Percentiles rank a stretch among this genome's conserved stretches.
These are phyloP conservation scores for Xanthoconium stramineum DNA, from an alignment of 768 basidiomycete genomes.

Conservation along the genomic window DNA sequence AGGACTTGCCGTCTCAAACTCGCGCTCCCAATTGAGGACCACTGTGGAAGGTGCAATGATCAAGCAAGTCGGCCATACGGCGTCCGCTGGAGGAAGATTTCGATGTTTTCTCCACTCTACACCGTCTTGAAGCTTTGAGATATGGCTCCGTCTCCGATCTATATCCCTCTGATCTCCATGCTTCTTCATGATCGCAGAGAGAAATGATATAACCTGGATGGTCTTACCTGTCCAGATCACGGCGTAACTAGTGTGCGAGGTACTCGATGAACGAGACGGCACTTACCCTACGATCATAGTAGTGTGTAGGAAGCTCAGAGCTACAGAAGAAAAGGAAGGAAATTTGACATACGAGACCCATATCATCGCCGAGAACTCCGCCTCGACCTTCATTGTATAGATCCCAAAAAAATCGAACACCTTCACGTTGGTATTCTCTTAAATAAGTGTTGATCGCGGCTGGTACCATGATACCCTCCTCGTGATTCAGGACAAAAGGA, in stretches of 20 bases:
- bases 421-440: conserved; percentile 89
- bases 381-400: conserved; percentile 67
- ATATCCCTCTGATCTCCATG: conserved; percentile 59
- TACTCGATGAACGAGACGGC: neutral
- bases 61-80: conserved; percentile 81
- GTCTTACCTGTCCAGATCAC: conserved; percentile 67
- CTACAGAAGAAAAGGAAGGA: neutral
- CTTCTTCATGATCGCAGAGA: conserved; percentile 92
- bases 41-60: conserved; percentile 87
- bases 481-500: conserved; percentile 50
- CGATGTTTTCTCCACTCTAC: conserved; percentile 49
- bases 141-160: conserved; percentile 61
- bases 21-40: conserved; percentile 85
- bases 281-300: conserved; percentile 25
- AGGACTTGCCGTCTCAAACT: conserved; percentile 68
- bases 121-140: conserved; percentile 64
- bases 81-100: conserved; percentile 61
- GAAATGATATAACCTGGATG: conserved; percentile 85
- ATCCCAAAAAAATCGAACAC: conserved; percentile 76
- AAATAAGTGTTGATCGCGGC: conserved; percentile 78
- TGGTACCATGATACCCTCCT: conserved; percentile 51
- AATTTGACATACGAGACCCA: conserved; percentile 66
- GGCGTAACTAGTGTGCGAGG: conserved; percentile 1
- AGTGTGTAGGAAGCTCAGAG: neutral
- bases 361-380: conserved; percentile 91